Base-by-base conservation (phyloP, 2,329 filamentous ascomycete genomes). In the Aspergillus luchuensis region DNA sequence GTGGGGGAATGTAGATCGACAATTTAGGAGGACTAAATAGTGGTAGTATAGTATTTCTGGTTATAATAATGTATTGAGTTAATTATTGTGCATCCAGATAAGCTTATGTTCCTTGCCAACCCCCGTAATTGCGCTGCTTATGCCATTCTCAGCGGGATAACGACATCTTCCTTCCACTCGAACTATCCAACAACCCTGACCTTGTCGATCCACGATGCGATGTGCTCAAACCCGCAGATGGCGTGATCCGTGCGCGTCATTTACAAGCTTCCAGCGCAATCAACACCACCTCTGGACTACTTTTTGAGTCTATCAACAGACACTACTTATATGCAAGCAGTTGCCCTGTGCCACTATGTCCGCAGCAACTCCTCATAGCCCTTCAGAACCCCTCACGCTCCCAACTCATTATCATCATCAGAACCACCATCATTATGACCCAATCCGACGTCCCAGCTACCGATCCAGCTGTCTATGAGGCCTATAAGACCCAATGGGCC, bases 391-490 rank as follows among this genome's bases (percentile, higher is more conserved):
- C 13, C n/a, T 19, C n/a, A 38, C 23, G 19, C 30, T 39, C 17
- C 13, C 41, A 21, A 3, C 50, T 25, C 47, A 43, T 7, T 30
- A 17, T 17, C 10, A n/a, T 48, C 8, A n/a, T 15, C 4, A 33
- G 3, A 4, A 36, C 30, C 23, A 23, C 19, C 50, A 47, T 15
- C 5, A 3, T 3, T 3, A 71, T 71, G 67, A 33, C 66, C 8
- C 56, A 63, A 33, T n/a, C 33, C 17, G 38, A 41, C 21, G 38
- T 67, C 38, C 63, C 70, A 10, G 69, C 66, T 5, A 71, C 76
- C 8, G 78, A 82, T 52, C 78, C 79, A 5, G 62, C 68, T 11
- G 66, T 79, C 19, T 82, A 82, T 60, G 67, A 73, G 11, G 62
- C 72, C 38, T 79, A 80, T 58, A 67, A 79, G 58, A 71, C 74